Base-by-base conservation (phyloP, 495 filamentous ascomycete species). In the Cetradonia linearis region DNA sequence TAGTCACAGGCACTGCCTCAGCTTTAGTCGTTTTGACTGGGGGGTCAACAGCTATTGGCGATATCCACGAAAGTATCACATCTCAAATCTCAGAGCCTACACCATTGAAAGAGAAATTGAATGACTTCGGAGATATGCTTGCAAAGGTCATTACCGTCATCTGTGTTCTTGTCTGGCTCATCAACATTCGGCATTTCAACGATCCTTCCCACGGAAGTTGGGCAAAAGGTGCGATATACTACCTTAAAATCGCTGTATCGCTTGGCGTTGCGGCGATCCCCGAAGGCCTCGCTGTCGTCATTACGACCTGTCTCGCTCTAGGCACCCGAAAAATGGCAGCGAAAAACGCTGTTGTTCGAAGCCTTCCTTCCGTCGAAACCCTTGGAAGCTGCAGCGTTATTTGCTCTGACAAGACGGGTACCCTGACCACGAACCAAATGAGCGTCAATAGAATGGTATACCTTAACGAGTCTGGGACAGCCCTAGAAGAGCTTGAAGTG, bases 321-420 rank as follows among this genome's bases (percentile, higher is more conserved):
- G 93, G 93, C 60, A 97, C 94, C 18, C 84, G 92, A 54, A 96
- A 93, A 76, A 98, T 98, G 93, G 94, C 93, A 30, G 88, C 89
- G 38, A 96, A 95, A 77, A 96, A 97, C 67, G 93, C 93, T 18
- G 92, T 98, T 38, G 93, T 98, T 49, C 81, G 93, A 67, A 96
- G 89, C 68, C 78, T 98, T 60, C 94, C 93, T 23, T 97, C 94
- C 9, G 93, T 98, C 59, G 94, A 99, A 73, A 99, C 94, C 13
- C 77, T 99, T 42, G 94, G 94, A 67, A 97, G 94, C 80, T 99
- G 94, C 78, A 97, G 93, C 68, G 91, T 99, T 58, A 95, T 99
- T 69, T 99, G 94, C 76, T 99, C 94, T n/a, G 94, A 99, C 76
- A 99, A 99, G 78, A 99, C 94, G 2, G 94, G 94, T 63, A 99